Evolutionary conservation across 83 land plant genomes (phyloP).

Genomic region (Picea abies): DNA sequence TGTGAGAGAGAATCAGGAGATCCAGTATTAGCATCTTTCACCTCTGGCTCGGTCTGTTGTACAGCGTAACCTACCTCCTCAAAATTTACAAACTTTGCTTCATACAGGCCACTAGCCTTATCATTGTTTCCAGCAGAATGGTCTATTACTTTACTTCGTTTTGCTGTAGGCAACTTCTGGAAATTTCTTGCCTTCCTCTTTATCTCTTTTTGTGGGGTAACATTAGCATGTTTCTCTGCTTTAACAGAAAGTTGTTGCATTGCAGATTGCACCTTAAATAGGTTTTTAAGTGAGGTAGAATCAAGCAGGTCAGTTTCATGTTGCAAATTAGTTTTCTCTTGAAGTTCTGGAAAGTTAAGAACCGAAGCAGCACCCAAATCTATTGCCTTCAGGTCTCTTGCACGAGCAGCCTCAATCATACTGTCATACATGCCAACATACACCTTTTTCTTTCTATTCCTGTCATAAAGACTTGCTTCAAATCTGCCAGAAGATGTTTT

Average conservation of each 20-base stretch:
- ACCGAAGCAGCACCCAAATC: conserved; percentile 28
- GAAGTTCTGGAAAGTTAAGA: conserved; percentile 33
- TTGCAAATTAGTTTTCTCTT: not conserved
- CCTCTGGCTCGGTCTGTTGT: not conserved
- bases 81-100: not conserved
- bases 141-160: conserved; percentile 4
- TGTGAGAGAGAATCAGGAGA: not conserved
- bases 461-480: conserved; percentile 43
- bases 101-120: not conserved
- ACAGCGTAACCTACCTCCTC: not conserved
- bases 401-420: conserved; percentile 38
- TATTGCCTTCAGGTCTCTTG: conserved; percentile 30
- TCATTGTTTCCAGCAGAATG: not conserved
- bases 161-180: conserved; percentile 12
- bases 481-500: conserved; percentile 34
- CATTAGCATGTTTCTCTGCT: not conserved
- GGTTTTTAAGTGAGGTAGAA: not conserved
- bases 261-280: not conserved
- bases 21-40: not conserved
- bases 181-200: not conserved
- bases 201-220: not conserved
- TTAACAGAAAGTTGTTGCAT: conserved; percentile 8
- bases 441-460: conserved; percentile 27
- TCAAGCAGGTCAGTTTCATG: not conserved
- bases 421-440: conserved; percentile 35